phyloP scores from a whole-genome alignment of 2,329 filamentous ascomycete genomes.

The Colletotrichum lini region DNA sequence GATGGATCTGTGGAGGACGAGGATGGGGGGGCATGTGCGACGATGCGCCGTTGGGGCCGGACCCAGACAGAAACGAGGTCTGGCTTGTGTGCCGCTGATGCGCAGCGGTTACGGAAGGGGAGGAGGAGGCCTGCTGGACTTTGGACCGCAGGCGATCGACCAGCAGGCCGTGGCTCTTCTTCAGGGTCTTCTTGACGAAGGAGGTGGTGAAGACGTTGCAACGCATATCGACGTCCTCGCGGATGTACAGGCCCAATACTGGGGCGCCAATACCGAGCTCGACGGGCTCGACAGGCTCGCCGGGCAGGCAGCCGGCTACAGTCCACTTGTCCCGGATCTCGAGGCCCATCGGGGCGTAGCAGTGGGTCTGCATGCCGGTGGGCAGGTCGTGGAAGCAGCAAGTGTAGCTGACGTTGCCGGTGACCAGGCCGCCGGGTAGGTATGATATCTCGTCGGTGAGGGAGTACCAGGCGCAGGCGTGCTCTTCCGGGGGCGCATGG shows the following conservation, averaged over 20 bases:
- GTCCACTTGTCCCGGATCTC: slow-evolving; percentile 86
- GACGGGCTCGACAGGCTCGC: slow-evolving; percentile 75
- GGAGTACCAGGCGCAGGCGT: slow-evolving; percentile 81
- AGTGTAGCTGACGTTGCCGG: slow-evolving; percentile 81
- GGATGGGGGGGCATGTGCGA: not conserved
- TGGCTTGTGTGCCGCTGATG: slow-evolving; percentile 31
- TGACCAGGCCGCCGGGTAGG: slow-evolving; percentile 75
- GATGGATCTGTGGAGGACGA: not conserved
- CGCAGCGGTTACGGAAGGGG: not conserved
- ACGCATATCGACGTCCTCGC: slow-evolving; percentile 88
- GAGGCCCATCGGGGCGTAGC: slow-evolving; percentile 85
- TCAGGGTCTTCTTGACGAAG: slow-evolving; percentile 88
- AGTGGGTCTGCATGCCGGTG: slow-evolving; percentile 82
- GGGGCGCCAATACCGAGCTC: slow-evolving; percentile 79
- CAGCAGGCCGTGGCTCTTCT: slow-evolving; percentile 79
- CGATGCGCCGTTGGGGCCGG: slow-evolving; percentile 9
- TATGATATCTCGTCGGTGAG: slow-evolving; percentile 84
- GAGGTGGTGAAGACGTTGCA: slow-evolving; percentile 82
- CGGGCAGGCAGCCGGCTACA: slow-evolving; percentile 79
- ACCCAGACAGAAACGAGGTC: not conserved
- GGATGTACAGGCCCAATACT: slow-evolving; percentile 79
- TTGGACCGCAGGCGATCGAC: slow-evolving; percentile 74
- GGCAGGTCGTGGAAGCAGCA: slow-evolving; percentile 84
- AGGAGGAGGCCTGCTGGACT: slow-evolving; percentile 6
- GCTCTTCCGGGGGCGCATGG: slow-evolving; percentile 79